These are phyloP conservation scores for Amanita thiersii DNA, from an alignment of 768 basidiomycete species.

Conservation along the genomic window DNA sequence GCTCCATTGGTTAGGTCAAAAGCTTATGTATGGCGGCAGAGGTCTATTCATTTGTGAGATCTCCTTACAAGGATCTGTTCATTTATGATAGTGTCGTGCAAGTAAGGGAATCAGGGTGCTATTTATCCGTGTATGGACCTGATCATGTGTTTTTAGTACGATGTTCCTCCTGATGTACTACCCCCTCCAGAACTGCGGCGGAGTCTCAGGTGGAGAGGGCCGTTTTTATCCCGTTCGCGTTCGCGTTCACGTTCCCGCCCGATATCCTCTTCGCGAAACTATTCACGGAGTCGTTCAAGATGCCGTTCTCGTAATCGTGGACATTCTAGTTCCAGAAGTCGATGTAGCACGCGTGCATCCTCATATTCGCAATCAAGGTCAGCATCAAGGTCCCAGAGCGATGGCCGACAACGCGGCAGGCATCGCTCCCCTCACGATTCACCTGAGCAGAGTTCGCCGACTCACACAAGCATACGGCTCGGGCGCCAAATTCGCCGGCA, in stretches of 20 bases:
- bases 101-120: conserved; percentile 31
- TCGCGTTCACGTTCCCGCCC: conserved; percentile 22
- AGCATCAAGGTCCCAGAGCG: conserved; percentile 27
- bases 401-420: conserved; percentile 15
- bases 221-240: no score
- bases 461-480: no score
- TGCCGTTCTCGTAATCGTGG: background rate
- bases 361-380: conserved; percentile 18
- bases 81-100: conserved; percentile 79
- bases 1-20: conserved; percentile 1
- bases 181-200: conserved; percentile 25
- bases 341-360: background rate
- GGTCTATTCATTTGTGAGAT: conserved; percentile 82
- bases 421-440: background rate
- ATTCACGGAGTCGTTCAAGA: background rate
- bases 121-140: conserved; percentile 3
- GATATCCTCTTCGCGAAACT: conserved; percentile 10
- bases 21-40: conserved; percentile 35
- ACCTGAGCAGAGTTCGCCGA: no score
- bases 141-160: conserved; percentile 40
- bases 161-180: conserved; percentile 34
- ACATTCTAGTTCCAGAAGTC: background rate
- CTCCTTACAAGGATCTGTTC: conserved; percentile 79
- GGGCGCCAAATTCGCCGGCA: no score
- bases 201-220: conserved; percentile 20